Evolutionary conservation across 1,284 basidiomycete genomes (phyloP), one percentile per base, ranked within the genome.

Genomic region (Rhodotorula sp.): DNA sequence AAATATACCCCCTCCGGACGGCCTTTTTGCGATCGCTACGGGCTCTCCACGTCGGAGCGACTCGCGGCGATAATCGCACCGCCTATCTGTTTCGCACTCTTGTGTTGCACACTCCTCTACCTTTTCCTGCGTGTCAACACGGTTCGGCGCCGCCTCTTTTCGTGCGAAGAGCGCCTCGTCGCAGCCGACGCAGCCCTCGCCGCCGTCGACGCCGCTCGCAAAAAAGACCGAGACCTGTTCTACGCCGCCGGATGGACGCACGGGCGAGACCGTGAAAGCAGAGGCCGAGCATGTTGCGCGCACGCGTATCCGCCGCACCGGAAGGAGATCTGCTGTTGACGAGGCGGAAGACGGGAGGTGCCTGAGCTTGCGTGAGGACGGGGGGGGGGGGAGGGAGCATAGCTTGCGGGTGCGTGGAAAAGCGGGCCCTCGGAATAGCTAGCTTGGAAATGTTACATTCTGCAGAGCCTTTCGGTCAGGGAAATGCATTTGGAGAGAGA

Each of bases 211-310:
- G 43, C 26, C 43, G 43, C 28, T 12, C 38, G 45, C 43, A 54
- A 56, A 15, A 26, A 19, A 12, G 60, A 62, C 21, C 60, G 60
- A 48, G 60, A 62, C 31, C 6, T 12, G 12, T 62, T 23, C 26
- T 62, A 52, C 60, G 26, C 31, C 31, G 60, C 48, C 21, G 60
- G 60, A 23, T 62, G 60, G 60, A 31, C 21, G 60, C 48, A 62
- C 60, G 48, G 60, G 0, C 31, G 49, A 31, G 49, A 38, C 31
- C 31, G 49, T 23, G 48, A 52, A 16, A 21, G 49, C 8, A n/a
- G 18, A 43, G 26, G 21, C 1, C 34, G 59, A 10, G 5, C 26
- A 31, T 16, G 23, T 21, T 8, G 6, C n/a, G n/a, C 8, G 43
- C 18, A 45, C 2, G 59, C 14, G 14, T 10, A 52, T 23, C 50